Base-by-base conservation (phyloP, 768 basidiomycete genomes). In the Grammothele lineata region DNA sequence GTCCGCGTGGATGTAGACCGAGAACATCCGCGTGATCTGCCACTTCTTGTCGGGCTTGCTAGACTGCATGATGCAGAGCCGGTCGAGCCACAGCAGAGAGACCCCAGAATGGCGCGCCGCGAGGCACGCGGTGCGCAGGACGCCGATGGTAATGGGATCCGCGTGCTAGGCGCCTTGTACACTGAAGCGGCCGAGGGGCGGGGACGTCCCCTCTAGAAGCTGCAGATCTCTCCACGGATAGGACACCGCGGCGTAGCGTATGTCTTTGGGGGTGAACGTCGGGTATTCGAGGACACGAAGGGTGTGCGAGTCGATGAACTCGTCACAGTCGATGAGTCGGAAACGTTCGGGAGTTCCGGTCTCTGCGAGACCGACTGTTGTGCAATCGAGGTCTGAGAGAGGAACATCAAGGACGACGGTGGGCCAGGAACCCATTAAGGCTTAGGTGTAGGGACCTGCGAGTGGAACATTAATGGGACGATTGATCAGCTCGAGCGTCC, bases 1-100 rank as follows among this genome's bases (percentile, higher is more conserved):
- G 12, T 18, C 15, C 11, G 36, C 40, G 24, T 37, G 41, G 8
- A 19, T 19, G 47, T 53, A 53, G 33, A 53, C 18, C 9, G 30
- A 37, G 22, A 45, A 33, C 52, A 53, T 53, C 4, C 33, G 21
- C 18, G n/a, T 11, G n/a, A 53, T 48, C n/a, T 53, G 52, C 52
- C 52, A 53, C 11, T 25, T 12, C 22, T 45, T 53, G 43, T 53
- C 52, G 17, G 8, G 18, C 3, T 15, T 18, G 42, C 24, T 32
- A 3, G 37, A 40, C 39, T 49, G 52, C 21, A 48, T 30, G 23
- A 53, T 53, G 34, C 52, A 53, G 15, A 53, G 38, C 18, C 52
- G 19, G 43, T 53, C 52, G 4, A 53, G 24, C 52, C 52, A 53
- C 11, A 53, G 35, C 25, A 25, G 45, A 7, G 34, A 5, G 18